Percentiles rank a stretch among this genome's conserved stretches.
Evolutionary conservation across 2,329 filamentous ascomycete genomes (phyloP).

Genomic region (Ophiocordyceps camponoti-rufipedis): DNA sequence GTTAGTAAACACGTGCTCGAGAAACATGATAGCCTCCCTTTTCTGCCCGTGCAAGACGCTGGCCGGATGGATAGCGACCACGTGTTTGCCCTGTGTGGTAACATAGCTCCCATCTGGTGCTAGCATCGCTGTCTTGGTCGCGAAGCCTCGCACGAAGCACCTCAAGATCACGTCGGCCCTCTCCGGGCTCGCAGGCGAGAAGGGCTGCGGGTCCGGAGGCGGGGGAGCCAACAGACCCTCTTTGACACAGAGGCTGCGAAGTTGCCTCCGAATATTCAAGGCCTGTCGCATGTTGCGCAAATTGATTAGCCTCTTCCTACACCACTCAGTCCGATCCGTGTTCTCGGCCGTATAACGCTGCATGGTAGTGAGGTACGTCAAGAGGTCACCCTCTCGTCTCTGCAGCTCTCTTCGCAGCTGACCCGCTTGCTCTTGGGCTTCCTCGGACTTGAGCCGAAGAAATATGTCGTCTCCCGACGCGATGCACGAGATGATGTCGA

Average conservation of each 20-base stretch:
- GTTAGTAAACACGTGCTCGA: slow-evolving; percentile 47
- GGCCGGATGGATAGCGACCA: slow-evolving; percentile 42
- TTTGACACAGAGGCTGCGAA: slow-evolving; percentile 35
- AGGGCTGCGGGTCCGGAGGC: slow-evolving; percentile 34
- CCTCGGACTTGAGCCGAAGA: slow-evolving; percentile 37
- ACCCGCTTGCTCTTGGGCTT: slow-evolving; percentile 34
- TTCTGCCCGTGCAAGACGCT: slow-evolving; percentile 45
- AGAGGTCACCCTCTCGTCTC: slow-evolving; percentile 44
- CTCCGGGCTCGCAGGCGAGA: slow-evolving; percentile 34
- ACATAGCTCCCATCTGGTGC: slow-evolving; percentile 42
- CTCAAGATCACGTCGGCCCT: slow-evolving; percentile 34
- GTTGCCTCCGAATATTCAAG: slow-evolving; percentile 41
- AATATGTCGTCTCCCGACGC: slow-evolving; percentile 47
- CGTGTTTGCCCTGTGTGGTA: slow-evolving; percentile 39
- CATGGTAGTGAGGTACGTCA: slow-evolving; percentile 45
- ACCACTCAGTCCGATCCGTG: slow-evolving; percentile 36
- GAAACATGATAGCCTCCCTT: slow-evolving; percentile 48
- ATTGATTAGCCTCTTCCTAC: slow-evolving; percentile 36
- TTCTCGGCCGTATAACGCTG: slow-evolving; percentile 41
- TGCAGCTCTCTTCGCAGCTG: slow-evolving; percentile 36
- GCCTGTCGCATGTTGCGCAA: slow-evolving; percentile 43
- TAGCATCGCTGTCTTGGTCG: slow-evolving; percentile 39
- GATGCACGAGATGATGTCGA: slow-evolving; percentile 60
- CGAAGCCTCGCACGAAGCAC: slow-evolving; percentile 45
- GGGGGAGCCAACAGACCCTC: slow-evolving; percentile 29